These are phyloP conservation scores for bread wheat (Triticum aestivum) DNA, from an alignment of 176 grass and related monocot genomes.

Conservation along the genomic window IWGSC_CS_RefSeq_v2.1 NC_057810.1:479779227-479779726, in stretches of 20 bases:
- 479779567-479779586: not conserved
- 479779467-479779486: constrained; percentile 87
- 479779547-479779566: not conserved
- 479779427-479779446: constrained; percentile 76
- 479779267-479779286: constrained; percentile 94
- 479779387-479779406: not conserved
- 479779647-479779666: constrained; percentile 77
- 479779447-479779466: constrained; percentile 76
- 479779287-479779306: constrained; percentile 99
- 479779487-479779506: not conserved
- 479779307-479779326: not conserved
- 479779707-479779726: constrained; percentile 74
- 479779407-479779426: constrained; percentile 88
- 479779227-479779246: constrained; percentile 90
- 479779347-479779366: not conserved
- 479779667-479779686: constrained; percentile 32
- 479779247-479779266: constrained; percentile 91
- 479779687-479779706: constrained; percentile 58
- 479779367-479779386: not conserved
- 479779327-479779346: not conserved
- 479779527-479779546: not conserved
- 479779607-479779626: not conserved
- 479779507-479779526: not conserved
- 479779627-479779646: constrained; percentile 52
- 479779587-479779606: constrained; percentile 5